Base-by-base conservation (phyloP, 2,329 filamentous ascomycete species). In the Talaromyces sp. region DNA sequence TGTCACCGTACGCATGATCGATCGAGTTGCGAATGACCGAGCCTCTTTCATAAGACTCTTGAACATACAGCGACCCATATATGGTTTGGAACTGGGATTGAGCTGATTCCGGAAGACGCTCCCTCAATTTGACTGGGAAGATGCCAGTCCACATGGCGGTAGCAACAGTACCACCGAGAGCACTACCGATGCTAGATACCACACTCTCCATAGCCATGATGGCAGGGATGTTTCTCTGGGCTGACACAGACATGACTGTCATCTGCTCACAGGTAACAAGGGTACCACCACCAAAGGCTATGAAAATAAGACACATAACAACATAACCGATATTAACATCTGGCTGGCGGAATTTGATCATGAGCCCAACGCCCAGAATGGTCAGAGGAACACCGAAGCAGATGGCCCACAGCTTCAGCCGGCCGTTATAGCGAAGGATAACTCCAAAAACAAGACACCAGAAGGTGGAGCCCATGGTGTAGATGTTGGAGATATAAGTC, bases 331-430 rank as follows among this genome's bases (percentile, higher is more conserved):
- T 54, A 11, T 51, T 27, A 8, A 41, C 48, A 22, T 54, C 47
- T 1, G 60, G 60, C 7, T 54, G 47, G 7, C 62, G 58, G 57
- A 64, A 64, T 32, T 58, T 55, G 17, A 64, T 60, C 54, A 64
- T 61, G 4, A 64, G 51, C 0, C 54, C 60, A 10, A 56, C 55
- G 1, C 55, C 58, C 1, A 63, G 50, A 17, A 64, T 49, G 16
- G 54, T 49, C 22, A 64, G 42, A 1, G 62, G 62, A 11, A 57
- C 47, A 2, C 56, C 55, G 17, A 51, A 47, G 27, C 49, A 56
- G 8, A 55, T 44, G 11, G 51, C 51, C n/a, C 51, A 51, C 40
- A 46, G 55, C 33, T 62, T 61, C 20, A 64, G 52, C 11, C 59
- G 54, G 11, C 55, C 58, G 14, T 54, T 55, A 8, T 52, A 48